Base-by-base conservation (phyloP, 805 yeast genomes). In the Candida saitoana region DNA sequence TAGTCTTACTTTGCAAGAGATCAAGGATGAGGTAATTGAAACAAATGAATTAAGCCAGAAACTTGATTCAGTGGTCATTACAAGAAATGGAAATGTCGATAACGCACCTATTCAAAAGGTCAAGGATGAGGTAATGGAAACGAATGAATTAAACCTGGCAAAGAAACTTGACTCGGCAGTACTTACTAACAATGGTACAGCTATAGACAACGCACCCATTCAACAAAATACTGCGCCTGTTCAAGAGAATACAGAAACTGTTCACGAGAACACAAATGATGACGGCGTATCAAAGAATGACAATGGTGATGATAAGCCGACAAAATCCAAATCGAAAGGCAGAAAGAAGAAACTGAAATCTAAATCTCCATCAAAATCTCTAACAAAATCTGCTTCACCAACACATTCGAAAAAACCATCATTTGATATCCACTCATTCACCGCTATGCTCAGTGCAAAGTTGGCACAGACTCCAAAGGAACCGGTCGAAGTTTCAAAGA, bases 361-460 rank as follows among this genome's bases (percentile, higher is more conserved):
- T n/a, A n/a, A n/a, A n/a, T n/a, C n/a, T n/a, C n/a, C n/a, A 22
- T 22, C 25, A 22, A 22, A 22, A 22, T 22, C 25, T 22, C 25
- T 9, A 7, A 22, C 6, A 22, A 14, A 9, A 12, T 11, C n/a
- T 29, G 11, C n/a, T 9, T 11, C 32, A 11, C 27, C 27, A 6
- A 22, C 6, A 7, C 11, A 7, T 6, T 22, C 27, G 27, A 22
- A 22, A 29, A 29, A 29, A 29, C 7, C 16, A 14, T 18, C 20
- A 18, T 54, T 57, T 43, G 62, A 59, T 40, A 55, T 59, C 19
- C 61, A 59, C 45, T 51, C 59, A 3, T 59, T 57, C 38, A 57
- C 63, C 1, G 61, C 62, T 1, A 38, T 56, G 45, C 41, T 59
- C 16, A 56, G 48, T 33, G 55, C 56, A 4, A 56, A 54, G 37